Evolutionary conservation across 768 basidiomycete species (phyloP).

Genomic region (Mycena pura): DNA sequence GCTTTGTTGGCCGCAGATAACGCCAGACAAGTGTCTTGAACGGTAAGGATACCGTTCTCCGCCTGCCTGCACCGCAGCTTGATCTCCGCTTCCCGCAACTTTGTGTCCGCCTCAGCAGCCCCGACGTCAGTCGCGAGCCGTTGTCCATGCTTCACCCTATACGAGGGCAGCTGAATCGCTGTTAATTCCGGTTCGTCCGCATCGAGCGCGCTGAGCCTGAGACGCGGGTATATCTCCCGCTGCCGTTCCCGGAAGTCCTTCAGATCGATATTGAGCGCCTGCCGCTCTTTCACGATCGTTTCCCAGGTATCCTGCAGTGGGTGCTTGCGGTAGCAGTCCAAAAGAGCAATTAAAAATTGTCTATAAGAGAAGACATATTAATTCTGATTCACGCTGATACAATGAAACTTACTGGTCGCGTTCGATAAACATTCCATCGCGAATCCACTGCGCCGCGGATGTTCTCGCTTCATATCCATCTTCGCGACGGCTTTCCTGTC

Average conservation of each 20-base stretch:
- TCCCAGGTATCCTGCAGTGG: constrained; percentile 11
- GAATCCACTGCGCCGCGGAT: constrained; percentile 7
- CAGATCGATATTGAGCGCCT: not conserved
- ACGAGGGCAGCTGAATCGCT: constrained; percentile 12
- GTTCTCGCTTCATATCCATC: not conserved
- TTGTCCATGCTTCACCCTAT: constrained; percentile 16
- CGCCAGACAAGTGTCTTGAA: constrained; percentile 1
- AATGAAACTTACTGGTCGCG: not conserved
- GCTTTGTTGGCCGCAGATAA: constrained; percentile 17
- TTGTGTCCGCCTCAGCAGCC: not conserved
- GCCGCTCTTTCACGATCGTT: constrained; percentile 3
- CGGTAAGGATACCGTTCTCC: not conserved
- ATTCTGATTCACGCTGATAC: not conserved
- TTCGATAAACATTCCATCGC: not conserved
- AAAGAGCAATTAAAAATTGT: not conserved
- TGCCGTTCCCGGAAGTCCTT: constrained; percentile 16
- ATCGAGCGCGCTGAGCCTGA: constrained; percentile 11
- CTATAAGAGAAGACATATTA: not conserved
- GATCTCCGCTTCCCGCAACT: constrained; percentile 7
- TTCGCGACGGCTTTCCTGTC: not conserved
- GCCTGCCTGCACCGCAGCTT: constrained; percentile 10
- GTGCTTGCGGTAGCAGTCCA: constrained; percentile 2
- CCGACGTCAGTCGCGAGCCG: not conserved
- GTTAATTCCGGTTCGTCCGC: constrained; percentile 15
- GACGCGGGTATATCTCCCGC: no score